These are phyloP conservation scores for Chalciporus piperatus DNA, from an alignment of 768 basidiomycete genomes.

Conservation along the genomic window DNA sequence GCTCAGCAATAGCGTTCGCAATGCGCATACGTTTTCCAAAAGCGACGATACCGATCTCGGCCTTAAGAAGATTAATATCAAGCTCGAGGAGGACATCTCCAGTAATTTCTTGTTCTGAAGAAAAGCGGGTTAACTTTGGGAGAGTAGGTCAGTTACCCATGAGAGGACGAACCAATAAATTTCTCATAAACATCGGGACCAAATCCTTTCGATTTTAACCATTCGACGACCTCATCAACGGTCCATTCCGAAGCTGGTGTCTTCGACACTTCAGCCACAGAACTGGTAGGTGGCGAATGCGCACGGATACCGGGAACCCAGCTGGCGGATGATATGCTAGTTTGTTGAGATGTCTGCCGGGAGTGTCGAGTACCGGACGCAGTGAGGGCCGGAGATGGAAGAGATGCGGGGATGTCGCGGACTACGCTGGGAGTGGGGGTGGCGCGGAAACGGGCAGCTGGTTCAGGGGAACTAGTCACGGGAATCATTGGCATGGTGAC, in stretches of 20 bases:
- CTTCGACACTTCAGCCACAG: conserved; percentile 17
- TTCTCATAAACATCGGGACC: conserved; percentile 79
- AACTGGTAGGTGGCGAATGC: conserved; percentile 13
- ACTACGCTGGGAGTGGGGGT: conserved; percentile 24
- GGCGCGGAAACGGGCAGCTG: conserved; percentile 9
- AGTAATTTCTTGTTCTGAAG: conserved; percentile 93
- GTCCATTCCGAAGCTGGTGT: conserved; percentile 74
- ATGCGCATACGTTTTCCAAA: conserved; percentile 95
- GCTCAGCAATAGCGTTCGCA: conserved; percentile 86
- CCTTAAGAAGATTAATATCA: conserved; percentile 86
- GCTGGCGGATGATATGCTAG: conserved; percentile 34
- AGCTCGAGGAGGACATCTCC: conserved; percentile 96
- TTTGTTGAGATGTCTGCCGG: conserved; percentile 40
- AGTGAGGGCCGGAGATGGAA: conserved; percentile 31
- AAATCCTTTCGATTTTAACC: conserved; percentile 83
- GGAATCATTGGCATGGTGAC: conserved; percentile 20
- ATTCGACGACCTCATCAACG: conserved; percentile 85
- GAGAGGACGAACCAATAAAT: conserved; percentile 66
- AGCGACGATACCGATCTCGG: conserved; percentile 88
- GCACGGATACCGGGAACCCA: conserved; percentile 23
- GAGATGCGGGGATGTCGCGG: conserved; percentile 28
- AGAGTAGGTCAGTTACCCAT: background rate
- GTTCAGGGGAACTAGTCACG: conserved; percentile 20
- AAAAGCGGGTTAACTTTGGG: background rate
- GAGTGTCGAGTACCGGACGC: conserved; percentile 22